A percentile compares a stretch with the other conserved stretches of the same genome.
Conservation (phyloP, 495 filamentous ascomycete genomes). For the Penicillium simplicissimum region DNA sequence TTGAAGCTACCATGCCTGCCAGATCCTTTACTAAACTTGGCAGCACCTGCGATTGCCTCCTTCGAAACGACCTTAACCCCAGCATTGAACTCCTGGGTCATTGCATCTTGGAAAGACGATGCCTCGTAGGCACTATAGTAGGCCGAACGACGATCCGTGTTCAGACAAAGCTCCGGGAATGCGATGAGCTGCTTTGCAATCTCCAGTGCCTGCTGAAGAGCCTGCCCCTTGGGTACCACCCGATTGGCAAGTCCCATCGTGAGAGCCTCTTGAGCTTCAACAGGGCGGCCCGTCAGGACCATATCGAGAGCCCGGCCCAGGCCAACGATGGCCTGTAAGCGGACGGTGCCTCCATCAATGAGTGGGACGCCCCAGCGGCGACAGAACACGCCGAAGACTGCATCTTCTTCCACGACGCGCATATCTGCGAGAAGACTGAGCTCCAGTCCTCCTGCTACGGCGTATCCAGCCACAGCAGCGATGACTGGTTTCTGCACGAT, state of each 20-base stretch:
- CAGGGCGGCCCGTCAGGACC: conserved; percentile 50
- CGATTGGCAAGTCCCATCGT: conserved; percentile 51
- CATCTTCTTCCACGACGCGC: conserved; percentile 48
- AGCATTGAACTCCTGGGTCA: conserved; percentile 43
- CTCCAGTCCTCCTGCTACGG: conserved; percentile 51
- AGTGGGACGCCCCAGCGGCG: conserved; percentile 51
- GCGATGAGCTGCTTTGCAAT: conserved; percentile 43
- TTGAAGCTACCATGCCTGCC: conserved; percentile 47
- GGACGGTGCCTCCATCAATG: conserved; percentile 52
- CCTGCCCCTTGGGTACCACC: conserved; percentile 47
- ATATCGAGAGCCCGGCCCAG: conserved; percentile 52
- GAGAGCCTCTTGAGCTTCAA: conserved; percentile 47
- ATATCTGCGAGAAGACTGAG: conserved; percentile 49
- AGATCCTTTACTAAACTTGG: conserved; percentile 40
- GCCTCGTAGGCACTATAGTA: conserved; percentile 50
- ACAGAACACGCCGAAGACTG: conserved; percentile 52
- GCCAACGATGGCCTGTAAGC: conserved; percentile 49
- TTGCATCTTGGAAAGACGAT: conserved; percentile 43
- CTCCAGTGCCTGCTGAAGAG: conserved; percentile 41
- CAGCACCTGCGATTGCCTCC: conserved; percentile 46
- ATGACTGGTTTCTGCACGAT: conserved; percentile 45
- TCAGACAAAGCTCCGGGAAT: conserved; percentile 51
- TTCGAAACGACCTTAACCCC: conserved; percentile 36
- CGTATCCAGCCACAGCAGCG: conserved; percentile 47
- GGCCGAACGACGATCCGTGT: conserved; percentile 36